A percentile compares a stretch with the other conserved stretches of the same genome.
phyloP scores from a whole-genome alignment of 768 basidiomycete genomes.

The Rubroboletus pulcherrimus region DNA sequence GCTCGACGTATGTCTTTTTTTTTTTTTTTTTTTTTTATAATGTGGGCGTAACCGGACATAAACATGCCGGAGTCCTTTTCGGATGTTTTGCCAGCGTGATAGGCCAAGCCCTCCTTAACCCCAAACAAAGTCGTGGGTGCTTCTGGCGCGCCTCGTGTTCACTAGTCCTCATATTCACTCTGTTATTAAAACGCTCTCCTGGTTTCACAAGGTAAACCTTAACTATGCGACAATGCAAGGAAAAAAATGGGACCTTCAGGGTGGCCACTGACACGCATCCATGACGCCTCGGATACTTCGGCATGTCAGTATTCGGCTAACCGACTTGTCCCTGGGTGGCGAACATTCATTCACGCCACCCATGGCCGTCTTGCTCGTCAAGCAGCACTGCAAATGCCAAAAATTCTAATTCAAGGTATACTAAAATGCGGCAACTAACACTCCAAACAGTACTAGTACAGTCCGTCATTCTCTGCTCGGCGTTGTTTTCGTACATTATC shows the following conservation, averaged over 20 bases:
- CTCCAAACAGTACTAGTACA: constrained; percentile 32
- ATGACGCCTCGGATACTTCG: constrained; percentile 14
- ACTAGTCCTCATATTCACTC: not conserved
- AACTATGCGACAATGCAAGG: constrained; percentile 11
- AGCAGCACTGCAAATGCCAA: constrained; percentile 15
- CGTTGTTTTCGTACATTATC: constrained; percentile 27
- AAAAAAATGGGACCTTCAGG: constrained; percentile 9
- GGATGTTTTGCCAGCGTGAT: constrained; percentile 1
- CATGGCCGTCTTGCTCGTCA: not conserved
- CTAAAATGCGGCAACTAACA: constrained; percentile 30
- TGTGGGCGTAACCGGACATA: constrained; percentile 1
- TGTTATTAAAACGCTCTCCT: constrained; percentile 3
- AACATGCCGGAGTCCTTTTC: not conserved
- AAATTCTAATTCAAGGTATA: constrained; percentile 37
- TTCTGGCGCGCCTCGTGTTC: constrained; percentile 32
- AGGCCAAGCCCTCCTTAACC: constrained; percentile 11
- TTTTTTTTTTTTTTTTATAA: not conserved
- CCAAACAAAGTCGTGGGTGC: constrained; percentile 21
- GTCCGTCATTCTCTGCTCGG: constrained; percentile 27
- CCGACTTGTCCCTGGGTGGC: constrained; percentile 24
- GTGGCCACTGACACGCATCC: constrained; percentile 12
- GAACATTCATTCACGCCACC: constrained; percentile 17
- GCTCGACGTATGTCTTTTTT: not conserved
- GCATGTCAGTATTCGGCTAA: constrained; percentile 17
- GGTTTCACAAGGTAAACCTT: constrained; percentile 22